Conservation (phyloP, 371 early-diverging fungal genomes). For the Lichtheimia ramosa region DNA sequence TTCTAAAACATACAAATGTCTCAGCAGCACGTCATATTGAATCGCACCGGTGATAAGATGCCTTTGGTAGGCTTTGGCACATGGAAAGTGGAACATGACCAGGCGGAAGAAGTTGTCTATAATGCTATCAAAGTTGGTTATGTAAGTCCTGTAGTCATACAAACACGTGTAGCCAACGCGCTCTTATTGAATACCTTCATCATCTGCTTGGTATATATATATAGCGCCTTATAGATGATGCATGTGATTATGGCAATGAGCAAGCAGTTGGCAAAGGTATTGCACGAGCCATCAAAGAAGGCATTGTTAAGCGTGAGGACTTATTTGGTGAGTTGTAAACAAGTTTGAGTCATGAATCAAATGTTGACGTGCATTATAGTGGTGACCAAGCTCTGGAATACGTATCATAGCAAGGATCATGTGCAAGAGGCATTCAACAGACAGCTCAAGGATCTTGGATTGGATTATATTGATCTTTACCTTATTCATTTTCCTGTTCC, state of each 20-base stretch:
- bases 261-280: conserved; percentile 62
- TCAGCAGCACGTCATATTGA: conserved; percentile 11
- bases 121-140: conserved; percentile 38
- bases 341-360: no score
- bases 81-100: conserved; percentile 25
- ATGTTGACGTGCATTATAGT: conserved; percentile 31
- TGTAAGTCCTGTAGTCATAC: not conserved
- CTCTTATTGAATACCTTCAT: not conserved
- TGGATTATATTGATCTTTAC: conserved; percentile 76
- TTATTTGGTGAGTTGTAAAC: conserved; percentile 23
- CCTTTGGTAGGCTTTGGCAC: conserved; percentile 33
- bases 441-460: conserved; percentile 56
- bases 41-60: conserved; percentile 33
- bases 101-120: conserved; percentile 33
- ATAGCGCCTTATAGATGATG: conserved; percentile 29
- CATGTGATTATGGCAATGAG: conserved; percentile 61
- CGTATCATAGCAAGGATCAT: conserved; percentile 43
- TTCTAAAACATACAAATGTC: conserved; percentile 1
- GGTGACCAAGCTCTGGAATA: conserved; percentile 74
- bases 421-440: conserved; percentile 44
- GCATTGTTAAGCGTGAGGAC: conserved; percentile 57
- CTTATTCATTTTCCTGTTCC: conserved; percentile 49
- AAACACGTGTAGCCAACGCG: not conserved
- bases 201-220: not conserved
- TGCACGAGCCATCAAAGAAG: conserved; percentile 39